Evolutionary conservation across 1,284 basidiomycete species (phyloP), one percentile per base, ranked within the genome.

Genomic region (Cryptococcus maquisensis): DNA sequence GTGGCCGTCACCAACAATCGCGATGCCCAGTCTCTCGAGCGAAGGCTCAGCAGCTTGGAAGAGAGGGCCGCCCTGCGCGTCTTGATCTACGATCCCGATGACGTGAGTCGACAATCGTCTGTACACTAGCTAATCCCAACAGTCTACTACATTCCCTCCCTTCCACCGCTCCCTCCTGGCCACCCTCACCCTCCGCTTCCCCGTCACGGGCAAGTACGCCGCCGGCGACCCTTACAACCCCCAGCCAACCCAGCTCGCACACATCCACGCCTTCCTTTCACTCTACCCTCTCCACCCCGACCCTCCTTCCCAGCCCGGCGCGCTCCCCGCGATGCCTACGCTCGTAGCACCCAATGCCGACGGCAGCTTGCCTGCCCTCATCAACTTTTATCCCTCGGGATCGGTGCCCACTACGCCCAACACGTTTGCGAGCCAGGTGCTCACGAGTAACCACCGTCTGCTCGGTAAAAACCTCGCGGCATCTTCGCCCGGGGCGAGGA

Each of bases 81-180:
- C 0, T 59, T 76, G 32, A 73, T 74, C 45, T 75, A 74, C 48
- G 68, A 74, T 59, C 70, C 73, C 4, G 73, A 73, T 44, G 73
- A 76, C 46, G 66, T 71, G 48, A 63, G 71, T 61, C 15, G 28
- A 23, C n/a, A n/a, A 37, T 21, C 40, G 23, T 40, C 13, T 26
- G n/a, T 39, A 24, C 18, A 18, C 7, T n/a, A 47, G 15, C 49
- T 52, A 26, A 54, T 37, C 13, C 18, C 23, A 24, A 10, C 42
- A 72, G 66, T 53, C 67, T 7, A 57, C 67, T 26, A 75, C 73
- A 0, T 72, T 75, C 63, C 71, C 72, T 1, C 68, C 74, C 3
- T 76, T 76, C 67, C 71, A 74, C 55, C 69, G 73, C 13, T 72
- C 70, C 8, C 65, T 76, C 5, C 60, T 68, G 2, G 74, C 74